A percentile compares a stretch with the other conserved stretches of the same genome.
Conservation (phyloP, 768 basidiomycete genomes). For the Trametes maxima region DNA sequence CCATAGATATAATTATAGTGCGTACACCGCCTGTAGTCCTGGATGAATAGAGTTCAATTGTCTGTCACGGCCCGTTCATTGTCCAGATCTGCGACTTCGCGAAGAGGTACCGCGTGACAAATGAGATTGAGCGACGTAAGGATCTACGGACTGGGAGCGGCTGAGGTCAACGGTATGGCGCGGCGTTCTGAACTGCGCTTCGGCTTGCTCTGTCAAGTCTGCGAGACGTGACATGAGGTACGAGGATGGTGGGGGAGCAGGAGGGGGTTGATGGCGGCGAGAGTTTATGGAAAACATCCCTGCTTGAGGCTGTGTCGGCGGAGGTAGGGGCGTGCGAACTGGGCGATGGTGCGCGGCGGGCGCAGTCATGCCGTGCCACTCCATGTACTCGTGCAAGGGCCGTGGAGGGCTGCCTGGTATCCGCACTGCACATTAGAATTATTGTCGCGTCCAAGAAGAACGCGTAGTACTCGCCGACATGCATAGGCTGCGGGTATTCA, state of each 20-base stretch:
- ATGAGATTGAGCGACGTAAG: not conserved
- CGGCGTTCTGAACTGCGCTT: not conserved
- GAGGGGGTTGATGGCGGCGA: not conserved
- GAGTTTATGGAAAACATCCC: not conserved
- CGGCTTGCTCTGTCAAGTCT: not conserved
- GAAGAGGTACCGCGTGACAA: too few species aligned
- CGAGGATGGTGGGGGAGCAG: not conserved
- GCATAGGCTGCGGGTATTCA: not conserved
- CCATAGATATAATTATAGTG: not conserved
- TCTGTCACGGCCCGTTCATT: not conserved
- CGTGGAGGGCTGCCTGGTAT: not conserved
- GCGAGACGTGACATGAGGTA: constrained; percentile 4
- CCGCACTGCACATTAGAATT: not conserved
- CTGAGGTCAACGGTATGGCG: not conserved
- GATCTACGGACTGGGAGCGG: not conserved
- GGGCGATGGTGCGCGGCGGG: not conserved
- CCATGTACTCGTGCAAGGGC: not conserved
- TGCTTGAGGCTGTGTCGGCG: not conserved
- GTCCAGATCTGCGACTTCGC: too few species aligned
- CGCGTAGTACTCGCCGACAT: not conserved
- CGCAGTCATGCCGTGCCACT: not conserved
- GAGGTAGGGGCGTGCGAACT: not conserved
- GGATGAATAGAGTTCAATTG: not conserved
- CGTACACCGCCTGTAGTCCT: too few species aligned
- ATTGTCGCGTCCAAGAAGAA: not conserved